These are phyloP conservation scores for Adiantum capillusveneris DNA, from an alignment of 75 land plant genomes.

Conservation along the genomic window DNA sequence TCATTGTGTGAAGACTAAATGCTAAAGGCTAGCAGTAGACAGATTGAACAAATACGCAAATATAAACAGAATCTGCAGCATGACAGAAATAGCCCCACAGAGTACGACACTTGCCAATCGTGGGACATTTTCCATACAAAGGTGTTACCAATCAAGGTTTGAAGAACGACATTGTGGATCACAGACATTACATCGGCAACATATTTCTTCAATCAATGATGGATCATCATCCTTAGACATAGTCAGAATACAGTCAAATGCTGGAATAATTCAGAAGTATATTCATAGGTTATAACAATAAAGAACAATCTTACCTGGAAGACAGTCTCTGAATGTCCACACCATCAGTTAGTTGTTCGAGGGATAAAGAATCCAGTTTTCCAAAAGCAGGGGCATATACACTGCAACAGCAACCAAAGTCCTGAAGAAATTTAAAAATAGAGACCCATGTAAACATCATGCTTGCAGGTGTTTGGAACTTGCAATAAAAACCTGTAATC, in stretches of 20 bases:
- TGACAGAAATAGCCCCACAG: too few relatives aligned
- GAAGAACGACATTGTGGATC: not conserved
- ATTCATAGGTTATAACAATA: too few relatives aligned
- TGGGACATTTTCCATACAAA: too few relatives aligned
- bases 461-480: too few relatives aligned
- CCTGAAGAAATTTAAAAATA: not conserved
- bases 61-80: too few relatives aligned
- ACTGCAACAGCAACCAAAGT: not conserved
- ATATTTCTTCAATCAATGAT: not conserved
- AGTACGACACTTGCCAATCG: too few relatives aligned
- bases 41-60: too few relatives aligned
- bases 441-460: too few relatives aligned
- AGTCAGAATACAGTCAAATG: not conserved
- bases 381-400: not conserved
- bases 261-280: not conserved
- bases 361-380: not conserved
- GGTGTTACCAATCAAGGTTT: not conserved
- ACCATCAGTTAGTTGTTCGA: not conserved
- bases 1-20: too few relatives aligned
- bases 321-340: not conserved
- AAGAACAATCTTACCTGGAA: not conserved
- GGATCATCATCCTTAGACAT: not conserved
- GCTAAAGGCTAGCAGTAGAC: too few relatives aligned
- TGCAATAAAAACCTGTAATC: too few relatives aligned
- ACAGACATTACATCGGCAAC: not conserved